These are phyloP conservation scores for Daldinia vernicosa DNA, from an alignment of 495 filamentous ascomycete genomes.

Conservation along the genomic window DNA sequence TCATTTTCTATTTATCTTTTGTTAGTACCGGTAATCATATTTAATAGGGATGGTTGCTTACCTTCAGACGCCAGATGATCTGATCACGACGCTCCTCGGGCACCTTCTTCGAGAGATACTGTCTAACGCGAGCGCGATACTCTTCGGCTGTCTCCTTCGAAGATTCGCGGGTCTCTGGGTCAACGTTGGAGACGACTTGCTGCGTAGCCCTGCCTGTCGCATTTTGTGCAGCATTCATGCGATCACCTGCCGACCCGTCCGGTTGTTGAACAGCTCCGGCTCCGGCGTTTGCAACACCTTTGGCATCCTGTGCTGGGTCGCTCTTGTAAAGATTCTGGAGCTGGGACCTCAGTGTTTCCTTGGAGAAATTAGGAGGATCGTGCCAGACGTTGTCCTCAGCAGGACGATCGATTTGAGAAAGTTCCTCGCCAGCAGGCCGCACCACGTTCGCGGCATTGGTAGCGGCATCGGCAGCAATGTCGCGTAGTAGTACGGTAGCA, in stretches of 20 bases:
- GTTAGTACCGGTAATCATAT: conserved; percentile 19
- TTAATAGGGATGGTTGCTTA: conserved; percentile 21
- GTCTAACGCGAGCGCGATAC: conserved; percentile 66
- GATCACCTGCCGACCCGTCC: conserved; percentile 64
- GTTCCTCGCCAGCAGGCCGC: conserved; percentile 79
- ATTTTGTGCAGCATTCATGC: conserved; percentile 53
- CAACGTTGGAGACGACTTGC: conserved; percentile 57
- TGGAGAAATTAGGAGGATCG: conserved; percentile 81
- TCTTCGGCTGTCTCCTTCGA: conserved; percentile 50
- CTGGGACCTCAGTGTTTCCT: conserved; percentile 73
- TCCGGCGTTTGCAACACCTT: conserved; percentile 50
- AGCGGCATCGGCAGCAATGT: conserved; percentile 91
- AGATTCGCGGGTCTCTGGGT: conserved; percentile 56
- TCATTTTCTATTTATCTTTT: conserved; percentile 75
- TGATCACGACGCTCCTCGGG: conserved; percentile 95
- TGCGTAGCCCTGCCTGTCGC: conserved; percentile 61
- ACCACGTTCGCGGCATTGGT: conserved; percentile 80
- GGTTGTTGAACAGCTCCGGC: conserved; percentile 54
- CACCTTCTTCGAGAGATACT: conserved; percentile 84
- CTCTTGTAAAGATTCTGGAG: conserved; percentile 66
- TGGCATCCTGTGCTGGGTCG: conserved; percentile 63
- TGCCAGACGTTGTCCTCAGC: conserved; percentile 95
- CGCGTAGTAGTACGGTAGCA: conserved; percentile 81
- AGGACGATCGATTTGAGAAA: conserved; percentile 79
- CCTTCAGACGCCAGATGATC: conserved; percentile 87